Evolutionary conservation across 2,329 filamentous ascomycete genomes (phyloP).

Genomic region (Colletotrichum tropicale): DNA sequence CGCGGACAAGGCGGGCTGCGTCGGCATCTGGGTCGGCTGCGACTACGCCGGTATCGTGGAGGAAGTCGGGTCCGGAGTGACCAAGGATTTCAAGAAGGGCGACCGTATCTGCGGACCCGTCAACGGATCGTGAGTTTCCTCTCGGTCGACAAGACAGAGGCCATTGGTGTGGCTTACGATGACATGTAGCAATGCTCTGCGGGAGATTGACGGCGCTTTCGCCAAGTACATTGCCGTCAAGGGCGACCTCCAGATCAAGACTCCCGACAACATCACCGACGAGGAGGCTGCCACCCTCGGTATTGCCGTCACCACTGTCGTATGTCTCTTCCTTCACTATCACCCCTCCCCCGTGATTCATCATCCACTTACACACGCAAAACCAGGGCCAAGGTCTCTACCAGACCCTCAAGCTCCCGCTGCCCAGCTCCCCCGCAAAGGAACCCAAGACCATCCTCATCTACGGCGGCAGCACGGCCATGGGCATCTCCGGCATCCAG

Average conservation of each 20-base stretch:
- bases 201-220: conserved; percentile 44
- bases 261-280: conserved; percentile 47
- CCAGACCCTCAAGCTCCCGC: conserved; percentile 46
- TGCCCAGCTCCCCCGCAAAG: conserved; percentile 46
- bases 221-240: conserved; percentile 42
- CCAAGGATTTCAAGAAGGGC: conserved; percentile 47
- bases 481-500: conserved; percentile 52
- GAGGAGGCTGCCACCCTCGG: conserved; percentile 52
- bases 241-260: conserved; percentile 44
- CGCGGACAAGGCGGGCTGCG: conserved; percentile 20
- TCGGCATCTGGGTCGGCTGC: conserved; percentile 37
- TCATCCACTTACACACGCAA: not conserved
- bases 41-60: conserved; percentile 54
- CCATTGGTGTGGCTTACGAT: not conserved
- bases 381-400: conserved; percentile 53
- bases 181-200: conserved; percentile 21
- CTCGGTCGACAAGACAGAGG: not conserved
- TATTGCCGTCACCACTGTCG: conserved; percentile 47
- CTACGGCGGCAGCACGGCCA: conserved; percentile 55
- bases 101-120: conserved; percentile 48
- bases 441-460: conserved; percentile 40
- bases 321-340: conserved; percentile 7
- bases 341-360: not conserved
- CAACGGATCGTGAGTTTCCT: conserved; percentile 34
- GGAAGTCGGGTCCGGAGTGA: conserved; percentile 47